These are phyloP conservation scores for Ramularia collo-cygni DNA, from an alignment of 2,329 filamentous ascomycete species.

Conservation along the genomic window DNA sequence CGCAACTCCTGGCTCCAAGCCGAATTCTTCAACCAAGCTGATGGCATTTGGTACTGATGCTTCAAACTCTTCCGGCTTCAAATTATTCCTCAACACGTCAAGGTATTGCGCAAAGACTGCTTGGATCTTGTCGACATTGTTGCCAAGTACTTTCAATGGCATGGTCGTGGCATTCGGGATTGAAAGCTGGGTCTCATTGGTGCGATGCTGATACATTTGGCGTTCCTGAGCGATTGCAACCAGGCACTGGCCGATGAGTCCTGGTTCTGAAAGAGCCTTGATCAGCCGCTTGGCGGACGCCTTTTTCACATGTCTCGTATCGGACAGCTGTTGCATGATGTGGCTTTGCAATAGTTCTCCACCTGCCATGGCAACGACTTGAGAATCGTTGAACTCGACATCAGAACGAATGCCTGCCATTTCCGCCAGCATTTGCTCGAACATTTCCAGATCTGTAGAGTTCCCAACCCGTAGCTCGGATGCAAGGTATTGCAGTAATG, in stretches of 20 bases:
- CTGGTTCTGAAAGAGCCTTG: constrained; percentile 68
- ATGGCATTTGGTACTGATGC: constrained; percentile 67
- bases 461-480: constrained; percentile 76
- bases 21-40: constrained; percentile 68
- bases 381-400: constrained; percentile 78
- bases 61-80: constrained; percentile 71
- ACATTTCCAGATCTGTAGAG: constrained; percentile 81
- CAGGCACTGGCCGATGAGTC: constrained; percentile 74
- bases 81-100: constrained; percentile 75
- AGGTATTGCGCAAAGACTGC: constrained; percentile 80
- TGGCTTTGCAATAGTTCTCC: constrained; percentile 72
- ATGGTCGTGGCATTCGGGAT: constrained; percentile 51
- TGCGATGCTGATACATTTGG: constrained; percentile 67
- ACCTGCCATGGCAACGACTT: constrained; percentile 82
- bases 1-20: constrained; percentile 71
- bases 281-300: constrained; percentile 70
- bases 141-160: constrained; percentile 82
- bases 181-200: constrained; percentile 44
- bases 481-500: constrained; percentile 83
- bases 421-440: constrained; percentile 80
- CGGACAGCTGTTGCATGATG: constrained; percentile 71
- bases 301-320: constrained; percentile 63
- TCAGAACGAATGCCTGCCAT: constrained; percentile 93
- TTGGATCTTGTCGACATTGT: constrained; percentile 85
- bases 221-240: constrained; percentile 86